These are phyloP conservation scores for Phaffia tasmanica DNA, from an alignment of 768 basidiomycete species.

Conservation along the genomic window DNA sequence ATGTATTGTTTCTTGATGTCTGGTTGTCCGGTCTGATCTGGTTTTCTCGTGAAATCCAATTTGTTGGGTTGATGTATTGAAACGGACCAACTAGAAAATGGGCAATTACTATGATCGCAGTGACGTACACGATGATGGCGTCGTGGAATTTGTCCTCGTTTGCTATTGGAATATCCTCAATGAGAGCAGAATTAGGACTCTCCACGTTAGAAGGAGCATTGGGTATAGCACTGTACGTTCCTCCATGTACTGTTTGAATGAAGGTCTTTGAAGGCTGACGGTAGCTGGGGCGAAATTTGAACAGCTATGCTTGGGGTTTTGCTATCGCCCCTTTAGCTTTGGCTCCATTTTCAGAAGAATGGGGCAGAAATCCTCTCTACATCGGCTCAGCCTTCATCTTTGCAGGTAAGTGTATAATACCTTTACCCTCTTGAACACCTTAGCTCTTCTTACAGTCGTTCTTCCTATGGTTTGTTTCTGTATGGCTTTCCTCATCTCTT, in stretches of 20 bases:
- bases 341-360: slow-evolving; percentile 34
- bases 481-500: slow-evolving; percentile 17
- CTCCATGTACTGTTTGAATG: too few species aligned
- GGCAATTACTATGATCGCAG: background rate
- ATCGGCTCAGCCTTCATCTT: slow-evolving; percentile 31
- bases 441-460: too few species aligned
- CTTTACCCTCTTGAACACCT: background rate
- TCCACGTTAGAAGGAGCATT: background rate
- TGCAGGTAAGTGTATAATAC: slow-evolving; percentile 4
- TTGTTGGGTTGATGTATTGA: too few species aligned
- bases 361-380: slow-evolving; percentile 35
- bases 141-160: slow-evolving; percentile 17
- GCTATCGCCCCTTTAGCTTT: slow-evolving; percentile 35
- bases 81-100: background rate
- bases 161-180: slow-evolving; percentile 3
- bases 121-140: background rate
- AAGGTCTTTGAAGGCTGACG: too few species aligned
- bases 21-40: too few species aligned
- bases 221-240: slow-evolving; percentile 3
- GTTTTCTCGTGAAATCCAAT: too few species aligned
- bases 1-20: too few species aligned
- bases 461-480: background rate
- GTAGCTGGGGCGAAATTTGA: background rate
- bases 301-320: slow-evolving; percentile 25
- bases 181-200: slow-evolving; percentile 1